Evolutionary conservation across 2,329 filamentous ascomycete species (phyloP).

Genomic region (Colletotrichum lentis): DNA sequence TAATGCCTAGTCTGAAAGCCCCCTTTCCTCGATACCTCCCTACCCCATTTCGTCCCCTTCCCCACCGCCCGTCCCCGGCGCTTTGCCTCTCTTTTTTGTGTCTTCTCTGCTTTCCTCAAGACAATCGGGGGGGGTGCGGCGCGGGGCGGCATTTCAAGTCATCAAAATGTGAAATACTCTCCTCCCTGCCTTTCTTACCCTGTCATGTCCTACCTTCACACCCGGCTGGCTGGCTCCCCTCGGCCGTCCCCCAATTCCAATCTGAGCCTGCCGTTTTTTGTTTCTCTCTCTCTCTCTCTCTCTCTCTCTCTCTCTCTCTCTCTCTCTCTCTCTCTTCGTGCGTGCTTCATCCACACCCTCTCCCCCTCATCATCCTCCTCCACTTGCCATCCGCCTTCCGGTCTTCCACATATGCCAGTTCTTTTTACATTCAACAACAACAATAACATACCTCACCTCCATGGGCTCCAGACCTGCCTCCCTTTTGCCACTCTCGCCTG

Average conservation of each 20-base stretch:
- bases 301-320: too few relatives aligned
- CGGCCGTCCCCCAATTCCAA: conserved; percentile 15
- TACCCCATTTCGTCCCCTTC: conserved; percentile 25
- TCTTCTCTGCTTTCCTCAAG: conserved; percentile 21
- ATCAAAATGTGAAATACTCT: not conserved
- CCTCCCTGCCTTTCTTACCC: conserved; percentile 14
- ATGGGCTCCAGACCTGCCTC: not conserved
- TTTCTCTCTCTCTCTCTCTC: too few relatives aligned
- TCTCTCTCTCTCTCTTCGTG: conserved; percentile 4
- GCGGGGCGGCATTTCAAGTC: conserved; percentile 12
- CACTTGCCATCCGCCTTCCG: conserved; percentile 15
- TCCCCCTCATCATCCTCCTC: conserved; percentile 8
- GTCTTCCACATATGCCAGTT: conserved; percentile 16
- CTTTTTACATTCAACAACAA: not conserved
- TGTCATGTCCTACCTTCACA: too few relatives aligned
- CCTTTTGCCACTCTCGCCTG: not conserved
- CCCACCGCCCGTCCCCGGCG: conserved; percentile 9
- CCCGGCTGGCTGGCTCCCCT: not conserved
- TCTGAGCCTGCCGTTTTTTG: conserved; percentile 28
- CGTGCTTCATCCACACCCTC: conserved; percentile 26
- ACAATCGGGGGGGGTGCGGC: conserved; percentile 15
- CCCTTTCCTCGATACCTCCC: conserved; percentile 7
- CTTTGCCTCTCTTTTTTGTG: conserved; percentile 6
- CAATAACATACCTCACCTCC: not conserved
- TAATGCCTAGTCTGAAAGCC: conserved; percentile 12